Conservation (phyloP, 1,139 yeast genomes). For the Petasospora fabianii region DNA sequence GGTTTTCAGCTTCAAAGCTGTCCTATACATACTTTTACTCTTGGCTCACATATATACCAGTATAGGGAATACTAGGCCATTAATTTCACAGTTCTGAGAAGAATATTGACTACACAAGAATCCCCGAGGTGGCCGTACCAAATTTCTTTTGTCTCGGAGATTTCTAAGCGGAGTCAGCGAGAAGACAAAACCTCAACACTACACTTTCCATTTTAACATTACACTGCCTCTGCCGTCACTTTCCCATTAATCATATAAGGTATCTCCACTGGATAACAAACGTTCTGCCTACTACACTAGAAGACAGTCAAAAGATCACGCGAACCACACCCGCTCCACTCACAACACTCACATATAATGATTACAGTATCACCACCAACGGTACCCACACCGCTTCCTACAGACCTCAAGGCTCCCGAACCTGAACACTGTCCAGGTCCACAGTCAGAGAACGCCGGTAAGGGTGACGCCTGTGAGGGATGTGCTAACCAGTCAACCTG, state of each 20-base stretch:
- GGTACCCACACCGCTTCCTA: conserved; percentile 18
- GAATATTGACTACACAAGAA: no score
- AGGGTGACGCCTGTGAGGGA: conserved; percentile 89
- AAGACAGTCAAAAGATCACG: neutral
- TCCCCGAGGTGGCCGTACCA: neutral
- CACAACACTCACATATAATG: conserved; percentile 11
- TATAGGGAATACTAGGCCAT: no score
- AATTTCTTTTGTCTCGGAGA: neutral
- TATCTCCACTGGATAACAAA: no score
- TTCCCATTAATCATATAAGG: no score
- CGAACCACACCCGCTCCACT: neutral
- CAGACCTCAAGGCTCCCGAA: conserved; percentile 44
- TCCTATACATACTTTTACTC: no score
- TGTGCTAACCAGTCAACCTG: conserved; percentile 94
- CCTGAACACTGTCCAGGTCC: conserved; percentile 99
- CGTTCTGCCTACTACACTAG: no score
- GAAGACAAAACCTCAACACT: no score
- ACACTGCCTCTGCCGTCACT: no score
- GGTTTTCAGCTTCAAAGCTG: no score
- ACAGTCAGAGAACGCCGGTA: conserved; percentile 89
- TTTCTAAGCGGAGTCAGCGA: neutral
- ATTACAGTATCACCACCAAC: conserved; percentile 20
- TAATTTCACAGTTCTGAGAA: no score
- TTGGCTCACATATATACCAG: no score
- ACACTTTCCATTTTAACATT: no score